Percentiles rank a stretch among this genome's conserved stretches.
These are phyloP conservation scores for Patellifolia procumbens DNA, from an alignment of 179 eudicot species.

Conservation along the genomic window DNA sequence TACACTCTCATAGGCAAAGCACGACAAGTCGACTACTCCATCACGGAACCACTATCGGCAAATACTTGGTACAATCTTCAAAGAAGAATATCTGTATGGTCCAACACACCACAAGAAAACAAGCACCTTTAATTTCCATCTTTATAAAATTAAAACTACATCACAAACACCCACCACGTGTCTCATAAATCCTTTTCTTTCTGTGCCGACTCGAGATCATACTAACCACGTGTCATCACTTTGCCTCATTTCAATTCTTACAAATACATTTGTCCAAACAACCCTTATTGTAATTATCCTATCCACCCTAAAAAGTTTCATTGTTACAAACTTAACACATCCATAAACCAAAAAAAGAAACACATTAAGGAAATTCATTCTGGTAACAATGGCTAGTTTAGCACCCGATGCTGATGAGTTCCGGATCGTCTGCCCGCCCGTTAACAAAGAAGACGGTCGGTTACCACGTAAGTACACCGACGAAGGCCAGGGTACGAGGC, in stretches of 20 bases:
- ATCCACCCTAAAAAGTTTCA: background rate
- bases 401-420: conserved; percentile 43
- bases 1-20: too few relatives aligned
- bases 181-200: background rate
- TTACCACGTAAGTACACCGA: conserved; percentile 58
- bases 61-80: conserved; percentile 10
- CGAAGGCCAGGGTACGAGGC: conserved; percentile 60
- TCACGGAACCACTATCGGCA: too few relatives aligned
- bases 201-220: conserved; percentile 22
- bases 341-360: background rate
- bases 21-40: too few relatives aligned
- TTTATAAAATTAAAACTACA: background rate
- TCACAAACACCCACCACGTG: conserved; percentile 19
- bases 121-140: background rate
- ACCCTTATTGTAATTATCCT: background rate
- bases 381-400: background rate
- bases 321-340: background rate
- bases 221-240: conserved; percentile 17
- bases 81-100: background rate
- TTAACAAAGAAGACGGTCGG: conserved; percentile 47
- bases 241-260: background rate
- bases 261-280: background rate
- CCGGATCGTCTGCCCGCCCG: conserved; percentile 46
- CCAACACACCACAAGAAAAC: background rate
- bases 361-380: background rate